phyloP scores from a whole-genome alignment of 345 rosid genomes.

The Populus ilicifolia region DNA sequence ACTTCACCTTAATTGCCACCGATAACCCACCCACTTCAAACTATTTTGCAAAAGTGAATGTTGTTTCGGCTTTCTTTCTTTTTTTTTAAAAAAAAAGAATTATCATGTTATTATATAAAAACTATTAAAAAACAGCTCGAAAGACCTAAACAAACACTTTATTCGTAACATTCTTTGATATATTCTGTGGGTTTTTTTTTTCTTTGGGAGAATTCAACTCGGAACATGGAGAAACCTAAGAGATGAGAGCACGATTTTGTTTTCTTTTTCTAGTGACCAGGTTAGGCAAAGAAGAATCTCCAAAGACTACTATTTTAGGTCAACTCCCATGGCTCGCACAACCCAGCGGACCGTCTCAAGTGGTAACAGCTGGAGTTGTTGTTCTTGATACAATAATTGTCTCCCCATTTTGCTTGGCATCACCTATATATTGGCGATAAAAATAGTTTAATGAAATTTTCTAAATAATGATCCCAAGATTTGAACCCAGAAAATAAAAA shows the following conservation, averaged over 20 bases:
- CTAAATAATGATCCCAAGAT: background rate
- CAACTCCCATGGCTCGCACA: background rate
- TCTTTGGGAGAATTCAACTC: too few relatives aligned
- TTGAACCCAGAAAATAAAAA: too few relatives aligned
- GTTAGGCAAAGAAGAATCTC: background rate
- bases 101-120: too few relatives aligned
- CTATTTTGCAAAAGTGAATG: background rate
- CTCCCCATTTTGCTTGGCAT: background rate
- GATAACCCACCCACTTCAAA: background rate
- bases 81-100: too few relatives aligned
- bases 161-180: background rate
- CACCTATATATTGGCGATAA: background rate
- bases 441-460: background rate
- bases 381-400: background rate
- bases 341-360: background rate
- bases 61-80: too few relatives aligned
- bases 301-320: background rate
- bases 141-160: too few relatives aligned
- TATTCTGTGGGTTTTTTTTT: too few relatives aligned
- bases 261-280: background rate
- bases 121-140: too few relatives aligned
- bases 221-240: too few relatives aligned
- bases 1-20: slow-evolving; percentile 12
- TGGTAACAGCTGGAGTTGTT: too few relatives aligned
- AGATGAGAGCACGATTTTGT: too few relatives aligned